Evolutionary conservation across 2,329 filamentous ascomycete genomes (phyloP), one percentile per base, ranked within the genome.

Genomic region (Phialocephala sp.): DNA sequence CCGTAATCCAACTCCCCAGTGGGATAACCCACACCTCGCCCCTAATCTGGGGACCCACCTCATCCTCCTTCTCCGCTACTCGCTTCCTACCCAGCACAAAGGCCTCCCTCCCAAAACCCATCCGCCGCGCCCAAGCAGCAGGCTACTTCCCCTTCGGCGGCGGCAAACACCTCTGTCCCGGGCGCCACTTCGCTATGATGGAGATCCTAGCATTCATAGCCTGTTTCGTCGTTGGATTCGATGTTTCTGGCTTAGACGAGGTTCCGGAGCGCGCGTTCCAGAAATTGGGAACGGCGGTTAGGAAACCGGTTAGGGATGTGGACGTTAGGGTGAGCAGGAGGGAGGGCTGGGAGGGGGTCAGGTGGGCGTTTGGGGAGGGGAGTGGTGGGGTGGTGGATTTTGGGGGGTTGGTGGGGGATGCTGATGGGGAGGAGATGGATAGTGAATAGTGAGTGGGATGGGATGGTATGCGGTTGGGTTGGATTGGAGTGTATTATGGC

Each of bases 11-110:
- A 68, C 78, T 84, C 37, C 77, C 79, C 0, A 79, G 79, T 14
- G 78, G 78, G 11, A 76, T 81, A 4, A 78, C 82, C 15, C 82
- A 84, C 64, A 69, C 74, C 1, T 76, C 80, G 22, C 60, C 70
- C 8, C 68, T 73, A 0, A 77, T 83, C 60, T 84, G 82, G 82
- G 82, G 82, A 4, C 69, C 76, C 1, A 78, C 82, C 43, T 79
- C 75, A 1, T 67, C 68, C 1, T 59, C 66, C 1, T 84, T 84
- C 71, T 79, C 82, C 41, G 76, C 81, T 0, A 47, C 68, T 8
- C 79, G 81, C 11, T 84, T 84, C 69, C 66, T 80, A 0, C 62
- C 69, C 63, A 68, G 20, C 11, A 69, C 61, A 6, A 70, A 69
- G 58, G 63, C 63, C 62, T 59, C 54, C 43, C 61, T 68, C 60